These are phyloP conservation scores for Musa schizocarpa DNA, from an alignment of 176 grass and related monocot genomes.

Conservation along the genomic window DNA sequence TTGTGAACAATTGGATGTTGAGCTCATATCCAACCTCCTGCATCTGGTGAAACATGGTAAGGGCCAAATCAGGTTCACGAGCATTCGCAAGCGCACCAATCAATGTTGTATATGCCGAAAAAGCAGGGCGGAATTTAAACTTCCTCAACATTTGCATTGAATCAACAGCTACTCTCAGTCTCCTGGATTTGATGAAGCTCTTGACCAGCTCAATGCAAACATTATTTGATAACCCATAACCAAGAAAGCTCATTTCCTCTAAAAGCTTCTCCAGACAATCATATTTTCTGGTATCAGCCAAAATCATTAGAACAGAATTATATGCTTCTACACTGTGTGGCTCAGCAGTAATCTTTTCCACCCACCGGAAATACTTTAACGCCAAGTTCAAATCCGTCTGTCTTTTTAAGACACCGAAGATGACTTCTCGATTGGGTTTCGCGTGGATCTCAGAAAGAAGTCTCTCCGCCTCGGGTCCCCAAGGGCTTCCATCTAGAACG, in stretches of 20 bases:
- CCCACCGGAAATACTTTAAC: conserved; percentile 52
- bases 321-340: conserved; percentile 50
- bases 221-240: conserved; percentile 42
- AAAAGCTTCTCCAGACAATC: conserved; percentile 46
- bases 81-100: conserved; percentile 61
- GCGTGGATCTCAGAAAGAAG: conserved; percentile 39
- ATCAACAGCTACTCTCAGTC: conserved; percentile 38
- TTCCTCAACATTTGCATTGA: conserved; percentile 42
- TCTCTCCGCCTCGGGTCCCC: conserved; percentile 43
- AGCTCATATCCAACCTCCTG: conserved; percentile 86
- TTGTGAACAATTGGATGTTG: conserved; percentile 67
- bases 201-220: conserved; percentile 42
- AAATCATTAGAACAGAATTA: conserved; percentile 44
- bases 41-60: conserved; percentile 82
- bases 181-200: conserved; percentile 41
- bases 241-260: conserved; percentile 74
- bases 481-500: conserved; percentile 37
- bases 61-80: conserved; percentile 40
- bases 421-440: conserved; percentile 25
- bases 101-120: conserved; percentile 66
- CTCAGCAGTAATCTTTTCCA: conserved; percentile 31
- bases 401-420: conserved; percentile 44
- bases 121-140: conserved; percentile 76
- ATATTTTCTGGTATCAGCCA: conserved; percentile 34
- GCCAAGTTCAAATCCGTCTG: conserved; percentile 49